Evolutionary conservation across 2,329 filamentous ascomycete species (phyloP), one percentile per base, ranked within the genome.

Genomic region (Aspergillus neoniger): DNA sequence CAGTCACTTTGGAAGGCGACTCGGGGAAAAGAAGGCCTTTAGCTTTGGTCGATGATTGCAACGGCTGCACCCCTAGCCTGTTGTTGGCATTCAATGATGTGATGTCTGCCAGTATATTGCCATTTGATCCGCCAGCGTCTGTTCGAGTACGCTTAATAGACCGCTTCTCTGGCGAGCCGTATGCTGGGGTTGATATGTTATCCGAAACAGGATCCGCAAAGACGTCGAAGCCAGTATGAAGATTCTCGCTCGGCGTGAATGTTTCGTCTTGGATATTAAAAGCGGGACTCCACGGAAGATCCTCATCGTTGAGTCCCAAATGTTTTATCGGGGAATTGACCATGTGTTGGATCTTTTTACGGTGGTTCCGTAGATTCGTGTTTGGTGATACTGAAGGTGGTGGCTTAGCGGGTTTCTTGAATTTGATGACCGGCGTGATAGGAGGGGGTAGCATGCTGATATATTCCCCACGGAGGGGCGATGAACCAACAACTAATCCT

Each of bases 351-450:
- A 98, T 91, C 66, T 87, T 89, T 70, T 94, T 88, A 57, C 94
- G 90, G 73, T 98, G 95, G 66, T 95, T 88, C 60, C 89, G 88
- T 19, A 98, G 83, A 71, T 96, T 96, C 9, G 94, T 97, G 72
- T 95, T 96, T 2, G 95, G 94, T 14, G 94, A 98, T 17, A 91
- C 89, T 0, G 94, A 96, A 57, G 91, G 83, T 4, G 86, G 91
- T 30, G 86, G 84, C 58, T 84, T 82, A 15, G 80, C 78, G 39
- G 85, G 86, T 58, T 84, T 84, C 79, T 90, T 92, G 73, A 96
- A 89, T 75, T 95, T 92, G 68, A 93, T 86, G 19, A 90, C 85
- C 4, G 93, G 94, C 0, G 94, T 97, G 48, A 96, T 80, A 3
- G 93, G 93, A 23, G 89, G 88, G 4, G 88, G 82, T 80, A 89